These are phyloP conservation scores for Croton setiger DNA, from an alignment of 441 rosid genomes.

Conservation along the genomic window DNA sequence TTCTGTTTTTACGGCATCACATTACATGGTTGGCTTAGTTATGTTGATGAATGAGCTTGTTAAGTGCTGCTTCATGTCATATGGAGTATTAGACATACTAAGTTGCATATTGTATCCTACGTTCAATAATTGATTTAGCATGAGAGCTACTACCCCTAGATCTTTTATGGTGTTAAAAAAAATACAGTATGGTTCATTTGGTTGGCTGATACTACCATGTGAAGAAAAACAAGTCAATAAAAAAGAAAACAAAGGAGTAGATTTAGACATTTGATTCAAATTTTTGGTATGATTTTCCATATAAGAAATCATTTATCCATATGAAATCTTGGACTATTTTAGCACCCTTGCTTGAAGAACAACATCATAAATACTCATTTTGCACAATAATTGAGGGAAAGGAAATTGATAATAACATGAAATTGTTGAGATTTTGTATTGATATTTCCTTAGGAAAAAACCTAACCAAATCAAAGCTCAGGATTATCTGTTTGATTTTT, in stretches of 20 bases:
- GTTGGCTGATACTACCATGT: neutral
- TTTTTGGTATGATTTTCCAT: neutral
- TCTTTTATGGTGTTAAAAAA: neutral
- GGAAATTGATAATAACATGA: neutral
- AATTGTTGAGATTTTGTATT: neutral
- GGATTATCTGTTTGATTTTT: neutral
- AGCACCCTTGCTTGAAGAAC: neutral
- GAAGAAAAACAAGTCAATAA: neutral
- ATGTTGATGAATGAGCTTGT: neutral
- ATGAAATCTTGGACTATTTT: conserved; percentile 6
- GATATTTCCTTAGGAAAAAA: neutral
- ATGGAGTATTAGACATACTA: neutral
- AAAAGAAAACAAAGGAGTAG: neutral
- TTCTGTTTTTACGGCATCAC: neutral
- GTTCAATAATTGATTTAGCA: neutral
- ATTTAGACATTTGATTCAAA: neutral
- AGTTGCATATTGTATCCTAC: neutral
- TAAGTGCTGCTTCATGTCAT: neutral
- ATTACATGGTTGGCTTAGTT: neutral
- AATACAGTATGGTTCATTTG: neutral
- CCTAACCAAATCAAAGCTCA: neutral
- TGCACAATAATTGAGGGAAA: neutral
- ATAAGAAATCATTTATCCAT: neutral
- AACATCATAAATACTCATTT: neutral
- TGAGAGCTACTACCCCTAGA: neutral